Conservation (phyloP, 148 eudicot species). For the Suaeda aralocaspica region DNA sequence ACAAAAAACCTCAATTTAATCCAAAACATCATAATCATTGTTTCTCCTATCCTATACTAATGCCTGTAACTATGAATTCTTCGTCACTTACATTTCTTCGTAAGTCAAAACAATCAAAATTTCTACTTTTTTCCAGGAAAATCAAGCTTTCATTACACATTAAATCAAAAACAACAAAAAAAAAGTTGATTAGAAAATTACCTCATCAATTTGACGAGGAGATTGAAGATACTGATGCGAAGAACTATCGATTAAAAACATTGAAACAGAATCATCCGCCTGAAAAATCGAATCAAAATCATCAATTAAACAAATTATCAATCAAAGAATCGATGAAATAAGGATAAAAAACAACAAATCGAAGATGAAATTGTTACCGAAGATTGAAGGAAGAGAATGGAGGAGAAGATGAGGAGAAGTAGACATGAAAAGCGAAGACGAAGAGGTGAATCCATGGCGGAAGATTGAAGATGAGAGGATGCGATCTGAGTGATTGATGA, state of each 20-base stretch:
- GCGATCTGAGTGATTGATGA: neutral
- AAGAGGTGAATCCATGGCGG: slow-evolving; percentile 18
- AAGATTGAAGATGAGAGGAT: neutral
- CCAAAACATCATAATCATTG: no score
- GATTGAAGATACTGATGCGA: slow-evolving; percentile 50
- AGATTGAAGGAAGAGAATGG: slow-evolving; percentile 30
- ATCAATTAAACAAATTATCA: neutral
- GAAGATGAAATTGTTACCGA: slow-evolving; percentile 26
- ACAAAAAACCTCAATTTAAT: no score
- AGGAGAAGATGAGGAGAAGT: slow-evolving; percentile 25
- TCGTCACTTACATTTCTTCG: no score
- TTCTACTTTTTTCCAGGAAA: no score
- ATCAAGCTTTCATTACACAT: no score
- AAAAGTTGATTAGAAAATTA: neutral
- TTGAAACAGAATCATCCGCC: slow-evolving; percentile 53
- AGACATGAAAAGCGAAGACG: neutral
- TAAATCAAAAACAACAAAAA: neutral
- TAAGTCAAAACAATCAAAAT: no score
- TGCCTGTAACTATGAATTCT: no score
- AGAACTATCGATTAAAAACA: slow-evolving; percentile 64
- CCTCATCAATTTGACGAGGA: slow-evolving; percentile 29
- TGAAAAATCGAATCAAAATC: slow-evolving; percentile 6
- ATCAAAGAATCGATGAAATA: neutral
- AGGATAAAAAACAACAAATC: neutral
- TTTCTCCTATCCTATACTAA: no score